These are phyloP conservation scores for Saccharomyces uvarum DNA, from an alignment of 1,139 yeast species.

Conservation along the genomic window DNA sequence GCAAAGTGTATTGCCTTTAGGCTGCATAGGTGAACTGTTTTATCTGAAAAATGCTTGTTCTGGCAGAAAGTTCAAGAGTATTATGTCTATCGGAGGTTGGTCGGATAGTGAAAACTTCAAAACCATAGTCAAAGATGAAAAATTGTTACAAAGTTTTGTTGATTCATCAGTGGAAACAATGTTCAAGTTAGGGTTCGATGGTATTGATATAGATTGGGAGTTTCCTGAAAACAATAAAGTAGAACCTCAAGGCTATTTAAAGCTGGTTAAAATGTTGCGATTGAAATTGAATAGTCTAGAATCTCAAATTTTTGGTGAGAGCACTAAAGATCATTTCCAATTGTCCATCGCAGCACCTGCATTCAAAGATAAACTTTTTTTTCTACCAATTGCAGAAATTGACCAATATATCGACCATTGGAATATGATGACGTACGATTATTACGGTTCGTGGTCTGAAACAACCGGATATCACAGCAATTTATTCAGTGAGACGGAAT, in stretches of 20 bases:
- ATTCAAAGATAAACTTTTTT: constrained; percentile 39
- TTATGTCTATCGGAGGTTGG: constrained; percentile 88
- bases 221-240: constrained; percentile 47
- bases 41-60: constrained; percentile 37
- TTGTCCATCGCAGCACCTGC: constrained; percentile 77
- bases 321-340: constrained; percentile 34
- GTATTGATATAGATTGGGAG: constrained; percentile 94
- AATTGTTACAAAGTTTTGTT: constrained; percentile 43
- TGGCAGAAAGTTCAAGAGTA: constrained; percentile 47
- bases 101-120: constrained; percentile 52
- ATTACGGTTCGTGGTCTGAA: constrained; percentile 69
- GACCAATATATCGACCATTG: constrained; percentile 56
- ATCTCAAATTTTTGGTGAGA: constrained; percentile 15
- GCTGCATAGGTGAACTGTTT: constrained; percentile 51
- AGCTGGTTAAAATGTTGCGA: constrained; percentile 41
- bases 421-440: constrained; percentile 91
- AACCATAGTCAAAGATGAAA: constrained; percentile 36
- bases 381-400: constrained; percentile 44
- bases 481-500: constrained; percentile 42
- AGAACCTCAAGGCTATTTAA: constrained; percentile 43
- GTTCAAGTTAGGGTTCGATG: constrained; percentile 63
- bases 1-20: constrained; percentile 29
- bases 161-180: constrained; percentile 43
- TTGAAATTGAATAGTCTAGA: constrained; percentile 38
- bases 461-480: constrained; percentile 64